Conservation (phyloP, 163 green algal species). For the Scenedesmus sp. region DNA sequence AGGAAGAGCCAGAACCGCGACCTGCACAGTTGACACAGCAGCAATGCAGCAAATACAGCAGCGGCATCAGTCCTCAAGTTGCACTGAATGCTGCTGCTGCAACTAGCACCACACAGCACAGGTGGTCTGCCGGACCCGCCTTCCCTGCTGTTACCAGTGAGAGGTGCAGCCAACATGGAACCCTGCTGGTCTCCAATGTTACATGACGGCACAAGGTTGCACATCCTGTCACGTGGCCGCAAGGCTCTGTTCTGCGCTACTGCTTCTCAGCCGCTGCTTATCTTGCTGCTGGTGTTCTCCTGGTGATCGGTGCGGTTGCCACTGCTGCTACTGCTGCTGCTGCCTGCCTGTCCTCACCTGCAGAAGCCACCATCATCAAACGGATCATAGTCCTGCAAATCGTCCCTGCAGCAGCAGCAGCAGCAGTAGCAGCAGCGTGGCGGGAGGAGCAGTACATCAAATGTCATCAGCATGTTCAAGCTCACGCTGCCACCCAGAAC, state of each 20-base stretch:
- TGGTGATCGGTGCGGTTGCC: background rate
- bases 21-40: conserved; percentile 50
- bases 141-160: background rate
- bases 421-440: background rate
- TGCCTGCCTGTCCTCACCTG: conserved; percentile 50
- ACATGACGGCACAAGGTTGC: background rate
- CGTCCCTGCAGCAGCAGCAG: conserved; percentile 62
- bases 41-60: background rate
- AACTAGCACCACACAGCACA: no score
- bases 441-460: background rate
- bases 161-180: background rate
- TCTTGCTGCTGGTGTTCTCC: background rate
- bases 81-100: no score
- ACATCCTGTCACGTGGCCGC: no score
- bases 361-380: conserved; percentile 89
- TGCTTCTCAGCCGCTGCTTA: background rate
- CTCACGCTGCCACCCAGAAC: background rate
- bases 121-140: no score
- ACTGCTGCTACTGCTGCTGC: background rate
- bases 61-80: background rate
- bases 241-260: background rate
- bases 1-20: conserved; percentile 87
- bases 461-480: background rate
- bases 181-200: background rate
- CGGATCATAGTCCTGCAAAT: conserved; percentile 70